Percentiles rank a stretch among this genome's conserved stretches.
Conservation (phyloP, 768 basidiomycete species). For the Agaricus subrufescens region DNA sequence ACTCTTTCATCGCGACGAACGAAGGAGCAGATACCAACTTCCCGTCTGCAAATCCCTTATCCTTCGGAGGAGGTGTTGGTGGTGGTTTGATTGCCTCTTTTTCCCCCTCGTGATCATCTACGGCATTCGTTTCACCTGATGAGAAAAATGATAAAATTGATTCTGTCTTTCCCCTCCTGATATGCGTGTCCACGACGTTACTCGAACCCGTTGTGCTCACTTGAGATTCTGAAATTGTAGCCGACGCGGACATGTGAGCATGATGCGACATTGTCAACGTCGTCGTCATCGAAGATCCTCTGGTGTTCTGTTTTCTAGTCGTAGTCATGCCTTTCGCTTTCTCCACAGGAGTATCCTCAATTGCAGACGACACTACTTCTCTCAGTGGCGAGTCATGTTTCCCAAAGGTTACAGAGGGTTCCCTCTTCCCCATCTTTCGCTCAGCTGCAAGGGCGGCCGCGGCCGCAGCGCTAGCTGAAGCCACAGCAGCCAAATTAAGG, state of each 20-base stretch:
- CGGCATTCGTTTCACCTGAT: constrained; percentile 32
- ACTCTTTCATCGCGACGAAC: neutral
- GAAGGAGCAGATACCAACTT: constrained; percentile 4
- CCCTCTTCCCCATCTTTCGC: constrained; percentile 38
- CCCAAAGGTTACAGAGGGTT: neutral
- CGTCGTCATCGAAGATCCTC: neutral
- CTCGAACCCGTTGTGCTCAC: constrained; percentile 13
- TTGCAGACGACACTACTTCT: constrained; percentile 15
- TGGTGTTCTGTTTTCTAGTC: too few species aligned
- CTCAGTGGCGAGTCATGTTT: too few species aligned
- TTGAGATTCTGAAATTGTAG: neutral
- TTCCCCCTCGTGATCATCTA: neutral
- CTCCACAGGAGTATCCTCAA: constrained; percentile 23
- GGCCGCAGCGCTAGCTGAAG: constrained; percentile 7
- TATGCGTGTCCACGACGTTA: constrained; percentile 27
- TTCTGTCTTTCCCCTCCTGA: constrained; percentile 30
- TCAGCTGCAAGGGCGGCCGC: constrained; percentile 21
- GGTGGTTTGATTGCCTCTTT: constrained; percentile 27
- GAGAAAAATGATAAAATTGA: constrained; percentile 33
- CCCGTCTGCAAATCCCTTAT: neutral
- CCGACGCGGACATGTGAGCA: neutral
- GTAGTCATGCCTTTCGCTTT: constrained; percentile 16
- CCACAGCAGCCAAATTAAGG: constrained; percentile 17
- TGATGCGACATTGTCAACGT: neutral
- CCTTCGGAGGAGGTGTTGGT: constrained; percentile 21